These are phyloP conservation scores for Strigomonas culicis DNA, from an alignment of 208 protist species.

Conservation along the genomic window DNA sequence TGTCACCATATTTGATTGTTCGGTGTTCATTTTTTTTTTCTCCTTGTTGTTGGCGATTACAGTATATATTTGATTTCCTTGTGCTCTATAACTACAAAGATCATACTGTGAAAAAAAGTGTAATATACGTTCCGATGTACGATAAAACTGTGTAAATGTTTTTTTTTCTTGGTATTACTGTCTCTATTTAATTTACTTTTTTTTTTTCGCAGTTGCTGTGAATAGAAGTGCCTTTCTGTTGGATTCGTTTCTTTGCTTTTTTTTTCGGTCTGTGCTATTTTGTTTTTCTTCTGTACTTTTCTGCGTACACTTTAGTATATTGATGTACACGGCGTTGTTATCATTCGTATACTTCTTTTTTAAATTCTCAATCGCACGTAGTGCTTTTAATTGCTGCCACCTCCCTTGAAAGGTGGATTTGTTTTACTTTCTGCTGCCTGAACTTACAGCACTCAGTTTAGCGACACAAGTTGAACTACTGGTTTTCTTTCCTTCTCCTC, in stretches of 20 bases:
- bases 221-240: not conserved
- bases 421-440: no score
- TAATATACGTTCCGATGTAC: not conserved
- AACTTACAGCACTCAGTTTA: no score
- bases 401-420: not conserved
- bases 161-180: constrained; percentile 13
- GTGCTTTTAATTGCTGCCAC: not conserved
- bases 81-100: constrained; percentile 4
- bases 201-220: not conserved
- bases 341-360: no score
- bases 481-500: not conserved
- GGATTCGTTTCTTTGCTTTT: constrained; percentile 7
- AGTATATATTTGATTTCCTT: constrained; percentile 10
- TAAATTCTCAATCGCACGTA: no score
- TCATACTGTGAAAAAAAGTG: constrained; percentile 5
- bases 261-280: constrained; percentile 9
- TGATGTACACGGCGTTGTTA: not conserved
- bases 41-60: not conserved
- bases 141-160: no score
- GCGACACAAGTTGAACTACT: no score
- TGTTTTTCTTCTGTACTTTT: constrained; percentile 11
- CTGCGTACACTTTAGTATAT: not conserved
- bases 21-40: not conserved
- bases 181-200: not conserved
- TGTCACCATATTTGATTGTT: not conserved